phyloP scores from a whole-genome alignment of 768 basidiomycete species.

The Coprinopsis marcescibilis region DNA sequence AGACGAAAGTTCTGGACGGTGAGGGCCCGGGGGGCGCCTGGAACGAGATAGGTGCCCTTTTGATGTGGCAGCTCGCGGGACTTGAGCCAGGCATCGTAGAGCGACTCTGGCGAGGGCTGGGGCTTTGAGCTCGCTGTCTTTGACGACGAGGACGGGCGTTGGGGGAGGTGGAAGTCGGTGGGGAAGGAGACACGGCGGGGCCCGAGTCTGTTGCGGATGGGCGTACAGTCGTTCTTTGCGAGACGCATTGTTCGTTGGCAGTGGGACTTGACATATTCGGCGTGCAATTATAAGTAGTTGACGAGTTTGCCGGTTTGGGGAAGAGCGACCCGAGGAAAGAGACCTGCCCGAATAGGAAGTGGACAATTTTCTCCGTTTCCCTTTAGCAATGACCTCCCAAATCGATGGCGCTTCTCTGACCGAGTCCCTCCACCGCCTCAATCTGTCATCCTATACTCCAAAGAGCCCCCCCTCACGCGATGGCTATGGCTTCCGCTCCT shows the following conservation, averaged over 20 bases:
- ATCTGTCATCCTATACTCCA: slow-evolving; percentile 11
- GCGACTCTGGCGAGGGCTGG: slow-evolving; percentile 21
- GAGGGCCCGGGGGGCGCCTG: slow-evolving; percentile 68
- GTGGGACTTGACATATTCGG: slow-evolving; percentile 6
- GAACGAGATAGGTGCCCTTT: slow-evolving; percentile 42
- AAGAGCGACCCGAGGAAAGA: slow-evolving; percentile 36
- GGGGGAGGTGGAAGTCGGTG: slow-evolving; percentile 28
- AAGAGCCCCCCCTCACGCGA: slow-evolving; percentile 46
- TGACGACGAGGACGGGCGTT: slow-evolving; percentile 20
- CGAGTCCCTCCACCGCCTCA: slow-evolving; percentile 42
- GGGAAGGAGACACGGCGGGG: slow-evolving; percentile 32
- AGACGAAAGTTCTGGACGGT: slow-evolving; percentile 49
- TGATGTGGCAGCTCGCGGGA: slow-evolving; percentile 47
- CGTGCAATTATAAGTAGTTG: too few species aligned
- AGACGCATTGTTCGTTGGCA: slow-evolving; percentile 11
- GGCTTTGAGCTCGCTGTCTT: slow-evolving; percentile 15
- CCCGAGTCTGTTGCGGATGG: slow-evolving; percentile 34
- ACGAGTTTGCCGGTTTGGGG: slow-evolving; percentile 44
- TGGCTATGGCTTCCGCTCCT: slow-evolving; percentile 79
- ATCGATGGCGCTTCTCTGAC: slow-evolving; percentile 27
- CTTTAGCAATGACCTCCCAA: slow-evolving; percentile 16
- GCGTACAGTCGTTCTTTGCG: slow-evolving; percentile 27
- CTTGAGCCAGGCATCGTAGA: slow-evolving; percentile 53
- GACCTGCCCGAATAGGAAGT: slow-evolving; percentile 1
- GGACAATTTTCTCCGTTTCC: neutral